Conservation (phyloP, 768 basidiomycete species). For the Hysterangium stoloniferum region DNA sequence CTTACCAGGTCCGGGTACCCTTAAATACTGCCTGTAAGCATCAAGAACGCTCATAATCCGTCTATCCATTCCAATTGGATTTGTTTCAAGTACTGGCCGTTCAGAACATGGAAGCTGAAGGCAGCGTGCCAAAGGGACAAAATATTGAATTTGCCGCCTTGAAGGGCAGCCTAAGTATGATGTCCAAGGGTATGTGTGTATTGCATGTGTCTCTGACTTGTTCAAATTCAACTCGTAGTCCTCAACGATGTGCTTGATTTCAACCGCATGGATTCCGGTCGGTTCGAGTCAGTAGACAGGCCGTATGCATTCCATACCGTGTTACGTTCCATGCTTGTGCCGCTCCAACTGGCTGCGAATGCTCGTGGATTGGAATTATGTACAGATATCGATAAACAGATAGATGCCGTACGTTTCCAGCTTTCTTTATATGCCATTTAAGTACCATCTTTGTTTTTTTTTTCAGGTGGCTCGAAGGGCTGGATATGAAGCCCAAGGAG, state of each 20-base stretch:
- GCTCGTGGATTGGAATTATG: constrained; percentile 59
- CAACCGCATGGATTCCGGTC: constrained; percentile 82
- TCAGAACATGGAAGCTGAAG: constrained; percentile 84
- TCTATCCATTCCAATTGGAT: background rate
- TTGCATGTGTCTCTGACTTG: constrained; percentile 21
- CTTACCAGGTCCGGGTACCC: constrained; percentile 57
- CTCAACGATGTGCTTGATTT: constrained; percentile 78
- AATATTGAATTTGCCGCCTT: constrained; percentile 86
- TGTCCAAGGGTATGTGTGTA: constrained; percentile 60
- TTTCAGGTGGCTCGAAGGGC: constrained; percentile 50
- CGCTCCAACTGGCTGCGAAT: constrained; percentile 58
- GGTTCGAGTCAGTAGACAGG: constrained; percentile 56
- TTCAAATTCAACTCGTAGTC: constrained; percentile 35
- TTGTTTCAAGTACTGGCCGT: constrained; percentile 56
- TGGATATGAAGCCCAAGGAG: constrained; percentile 48
- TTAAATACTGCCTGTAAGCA: constrained; percentile 59
- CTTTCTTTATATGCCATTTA: background rate
- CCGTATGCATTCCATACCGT: constrained; percentile 75
- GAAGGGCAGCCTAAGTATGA: constrained; percentile 76
- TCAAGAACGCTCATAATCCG: background rate
- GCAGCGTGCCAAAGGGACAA: constrained; percentile 63
- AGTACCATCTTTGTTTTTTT: constrained; percentile 2
- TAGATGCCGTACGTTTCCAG: constrained; percentile 44
- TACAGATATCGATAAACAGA: constrained; percentile 57
- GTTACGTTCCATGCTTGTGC: constrained; percentile 65